Evolutionary conservation across 1,139 yeast species (phyloP), one percentile per base, ranked within the genome.

Genomic region (Yamadazyma epiphylla): DNA sequence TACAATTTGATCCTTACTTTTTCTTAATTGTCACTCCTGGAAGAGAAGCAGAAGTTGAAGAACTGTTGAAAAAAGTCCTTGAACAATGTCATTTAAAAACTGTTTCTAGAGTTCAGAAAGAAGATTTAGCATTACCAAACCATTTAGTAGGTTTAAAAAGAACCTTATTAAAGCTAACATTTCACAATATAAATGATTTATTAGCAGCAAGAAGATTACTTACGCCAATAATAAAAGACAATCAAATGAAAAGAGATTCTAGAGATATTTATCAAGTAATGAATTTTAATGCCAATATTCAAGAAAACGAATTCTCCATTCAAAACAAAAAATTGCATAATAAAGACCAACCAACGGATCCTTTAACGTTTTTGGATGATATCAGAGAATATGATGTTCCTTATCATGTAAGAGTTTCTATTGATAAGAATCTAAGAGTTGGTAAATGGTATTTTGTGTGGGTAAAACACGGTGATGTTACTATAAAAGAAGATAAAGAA

Each of bases 301-400:
- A 39, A 19, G 49, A 43, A 27, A 27, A 29, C 19, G 29, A 28
- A 25, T 38, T 22, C 30, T 37, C 13, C 20, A 17, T 17, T 7
- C 38, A 29, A 19, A 34, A 38, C 6, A 21, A 12, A 6, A 22
- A 27, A 9, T 10, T 26, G 3, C 28, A 12, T 15, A 28, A 28
- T 14, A 45, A 42, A 16, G 39, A 35, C 3, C 33, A 30, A n/a
- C 30, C 31, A n/a, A 56, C 60, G 11, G 88, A 83, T 42, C 82
- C 91, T 0, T 62, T 79, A 9, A 77, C 78, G 24, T 70, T 66
- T 32, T 74, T 94, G 19, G 79, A 78, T 35, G 98, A 89, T 47
- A 74, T 91, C 20, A 71, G 91, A 43, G 99, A 94, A 53, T 89
- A 85, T 47, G 99, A 94, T 52, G 97, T 94, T 2, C 98, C 98